Evolutionary conservation across 345 rosid species (phyloP), one percentile per base, ranked within the genome.

Genomic region (Aethionema arabicum): DNA sequence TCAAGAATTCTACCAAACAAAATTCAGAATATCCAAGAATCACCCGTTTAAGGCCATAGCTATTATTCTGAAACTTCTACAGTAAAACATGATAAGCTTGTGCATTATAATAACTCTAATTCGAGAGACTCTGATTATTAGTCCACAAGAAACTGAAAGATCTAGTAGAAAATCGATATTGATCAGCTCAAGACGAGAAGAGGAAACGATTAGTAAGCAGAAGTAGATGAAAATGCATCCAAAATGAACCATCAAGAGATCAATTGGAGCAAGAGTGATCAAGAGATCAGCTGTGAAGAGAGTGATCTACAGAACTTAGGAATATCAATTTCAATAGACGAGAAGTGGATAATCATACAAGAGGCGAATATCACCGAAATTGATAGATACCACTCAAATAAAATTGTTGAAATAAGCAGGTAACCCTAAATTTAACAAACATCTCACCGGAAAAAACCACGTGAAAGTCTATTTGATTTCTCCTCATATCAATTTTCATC

Each of bases 361-460:
- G 27, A 21, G 2, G 27, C 27, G 27, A 21, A 21, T 21, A 21
- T 32, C 10, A 3, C 41, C 10, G 3, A 53, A 32, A 33, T 14
- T 37, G 12, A 15, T 12, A 1, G 41, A 10, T 21, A 21, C 27
- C 27, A 21, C 27, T 21, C 27, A 2, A 21, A 21, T 1, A 15
- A 13, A 14, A 53, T 8, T 32, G 44, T 31, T 21, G n/a, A 60
- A 60, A 57, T 11, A 47, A 36, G 5, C 45, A 31, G 31, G 12
- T 40, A 62, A n/a, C 57, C 16, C 38, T 61, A 59, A 31, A 43
- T 14, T 43, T 39, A 43, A 41, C 36, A 30, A 29, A 31, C 15
- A 15, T 6, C 35, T 32, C 14, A 44, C 31, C 10, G 9, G 27
- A 11, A 33, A 44, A 38, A 1, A 40, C 44, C 27, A 21, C 27